A percentile compares a stretch with the other conserved stretches of the same genome.
phyloP scores from a whole-genome alignment of 1,139 yeast species.

The Candida frijolesensis region DNA sequence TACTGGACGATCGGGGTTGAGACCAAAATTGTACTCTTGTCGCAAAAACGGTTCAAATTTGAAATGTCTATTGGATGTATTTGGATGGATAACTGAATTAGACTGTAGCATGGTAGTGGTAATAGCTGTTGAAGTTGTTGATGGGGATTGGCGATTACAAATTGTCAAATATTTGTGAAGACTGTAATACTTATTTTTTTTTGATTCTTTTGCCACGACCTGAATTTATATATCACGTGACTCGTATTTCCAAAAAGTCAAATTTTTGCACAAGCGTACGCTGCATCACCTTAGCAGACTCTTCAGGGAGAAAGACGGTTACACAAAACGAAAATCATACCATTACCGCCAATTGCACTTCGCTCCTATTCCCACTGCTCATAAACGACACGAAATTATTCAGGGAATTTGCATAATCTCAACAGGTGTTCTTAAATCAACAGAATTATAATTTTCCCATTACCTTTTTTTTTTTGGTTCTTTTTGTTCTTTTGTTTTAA shows the following conservation, averaged over 20 bases:
- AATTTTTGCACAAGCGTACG: background rate
- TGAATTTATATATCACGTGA: too few relatives aligned
- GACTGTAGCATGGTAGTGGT: slow-evolving; percentile 12
- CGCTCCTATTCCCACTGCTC: background rate
- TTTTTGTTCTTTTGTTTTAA: background rate
- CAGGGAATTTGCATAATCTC: background rate
- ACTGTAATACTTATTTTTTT: background rate
- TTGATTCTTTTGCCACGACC: background rate
- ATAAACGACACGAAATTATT: background rate
- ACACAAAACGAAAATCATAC: slow-evolving; percentile 1
- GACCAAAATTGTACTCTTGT: slow-evolving; percentile 77
- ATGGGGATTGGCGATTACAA: background rate
- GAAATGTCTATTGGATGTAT: slow-evolving; percentile 51
- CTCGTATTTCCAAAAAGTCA: too few relatives aligned
- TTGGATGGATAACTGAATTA: slow-evolving; percentile 47
- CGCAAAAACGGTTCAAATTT: slow-evolving; percentile 84
- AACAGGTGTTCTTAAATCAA: background rate
- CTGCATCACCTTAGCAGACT: background rate
- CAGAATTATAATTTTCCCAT: background rate
- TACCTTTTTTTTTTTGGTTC: background rate
- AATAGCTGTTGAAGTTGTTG: background rate
- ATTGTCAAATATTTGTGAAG: background rate
- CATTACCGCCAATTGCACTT: background rate
- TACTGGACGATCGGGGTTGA: slow-evolving; percentile 88
- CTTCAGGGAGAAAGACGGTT: background rate